Evolutionary conservation across 768 basidiomycete species (phyloP).

Genomic region (Mycena belliarum): DNA sequence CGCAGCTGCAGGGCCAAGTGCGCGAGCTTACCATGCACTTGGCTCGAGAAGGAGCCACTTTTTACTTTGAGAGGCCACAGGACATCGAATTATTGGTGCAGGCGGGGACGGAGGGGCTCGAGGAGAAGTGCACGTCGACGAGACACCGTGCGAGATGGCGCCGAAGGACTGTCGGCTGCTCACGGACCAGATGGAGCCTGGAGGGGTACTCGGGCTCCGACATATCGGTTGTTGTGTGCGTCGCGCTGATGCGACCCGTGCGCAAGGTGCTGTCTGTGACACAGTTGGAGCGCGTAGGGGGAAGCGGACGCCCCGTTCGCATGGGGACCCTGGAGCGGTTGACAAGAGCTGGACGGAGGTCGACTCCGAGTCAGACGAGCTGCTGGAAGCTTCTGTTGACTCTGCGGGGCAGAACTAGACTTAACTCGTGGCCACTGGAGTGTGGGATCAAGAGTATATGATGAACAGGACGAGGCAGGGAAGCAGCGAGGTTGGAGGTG

Average conservation of each 20-base stretch:
- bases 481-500: too few relatives aligned
- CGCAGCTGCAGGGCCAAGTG: too few relatives aligned
- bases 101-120: too few relatives aligned
- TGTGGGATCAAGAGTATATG: too few relatives aligned
- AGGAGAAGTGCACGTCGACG: slow-evolving; percentile 93
- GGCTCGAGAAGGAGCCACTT: too few relatives aligned
- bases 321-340: slow-evolving; percentile 80
- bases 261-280: slow-evolving; percentile 94
- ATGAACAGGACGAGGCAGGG: too few relatives aligned
- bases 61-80: too few relatives aligned
- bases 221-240: slow-evolving; percentile 91
- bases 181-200: slow-evolving; percentile 85
- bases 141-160: slow-evolving; percentile 84
- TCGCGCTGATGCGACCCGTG: slow-evolving; percentile 98
- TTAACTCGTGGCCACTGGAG: too few relatives aligned
- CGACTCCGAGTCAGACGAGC: slow-evolving; percentile 81
- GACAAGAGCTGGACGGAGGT: slow-evolving; percentile 92
- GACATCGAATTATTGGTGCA: too few relatives aligned
- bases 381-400: too few relatives aligned
- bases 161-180: slow-evolving; percentile 78
- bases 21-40: too few relatives aligned
- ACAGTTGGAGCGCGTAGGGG: slow-evolving; percentile 76
- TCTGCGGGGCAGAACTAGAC: too few relatives aligned
- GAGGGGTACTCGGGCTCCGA: slow-evolving; percentile 96
- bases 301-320: slow-evolving; percentile 96